phyloP scores from a whole-genome alignment of 1,284 basidiomycete species.

The Phylloboletellus chloephorus region DNA sequence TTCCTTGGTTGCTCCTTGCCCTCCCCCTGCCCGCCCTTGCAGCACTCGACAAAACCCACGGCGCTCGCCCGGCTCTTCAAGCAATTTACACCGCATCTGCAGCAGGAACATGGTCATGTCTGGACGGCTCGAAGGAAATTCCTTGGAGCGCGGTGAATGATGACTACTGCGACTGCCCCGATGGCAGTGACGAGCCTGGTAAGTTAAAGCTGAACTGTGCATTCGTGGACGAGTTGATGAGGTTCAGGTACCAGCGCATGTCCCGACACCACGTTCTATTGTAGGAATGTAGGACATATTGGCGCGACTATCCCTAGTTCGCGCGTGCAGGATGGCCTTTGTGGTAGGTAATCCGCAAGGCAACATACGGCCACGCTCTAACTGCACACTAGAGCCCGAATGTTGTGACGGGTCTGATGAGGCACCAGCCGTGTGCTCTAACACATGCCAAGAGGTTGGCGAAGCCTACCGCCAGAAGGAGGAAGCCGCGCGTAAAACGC shows the following conservation, averaged over 20 bases:
- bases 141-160: conserved; percentile 82
- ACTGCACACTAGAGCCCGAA: conserved; percentile 62
- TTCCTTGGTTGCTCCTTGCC: conserved; percentile 41
- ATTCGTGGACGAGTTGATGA: conserved; percentile 5
- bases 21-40: conserved; percentile 37
- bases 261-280: conserved; percentile 76
- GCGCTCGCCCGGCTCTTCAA: conserved; percentile 44
- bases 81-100: conserved; percentile 43
- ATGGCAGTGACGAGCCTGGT: conserved; percentile 94
- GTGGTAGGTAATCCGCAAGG: conserved; percentile 57
- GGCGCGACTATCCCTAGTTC: conserved; percentile 75
- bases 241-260: conserved; percentile 81
- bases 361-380: neutral
- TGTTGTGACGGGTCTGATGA: conserved; percentile 99
- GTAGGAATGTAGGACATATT: conserved; percentile 84
- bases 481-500: conserved; percentile 70
- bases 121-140: conserved; percentile 69
- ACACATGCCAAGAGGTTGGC: conserved; percentile 77
- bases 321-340: conserved; percentile 92
- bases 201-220: conserved; percentile 4
- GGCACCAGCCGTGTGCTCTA: conserved; percentile 68
- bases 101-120: conserved; percentile 59
- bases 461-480: conserved; percentile 60
- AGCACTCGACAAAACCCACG: conserved; percentile 42
- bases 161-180: conserved; percentile 91